Conservation (phyloP, 1,284 basidiomycete species). For the Pholiota adiposa region DNA sequence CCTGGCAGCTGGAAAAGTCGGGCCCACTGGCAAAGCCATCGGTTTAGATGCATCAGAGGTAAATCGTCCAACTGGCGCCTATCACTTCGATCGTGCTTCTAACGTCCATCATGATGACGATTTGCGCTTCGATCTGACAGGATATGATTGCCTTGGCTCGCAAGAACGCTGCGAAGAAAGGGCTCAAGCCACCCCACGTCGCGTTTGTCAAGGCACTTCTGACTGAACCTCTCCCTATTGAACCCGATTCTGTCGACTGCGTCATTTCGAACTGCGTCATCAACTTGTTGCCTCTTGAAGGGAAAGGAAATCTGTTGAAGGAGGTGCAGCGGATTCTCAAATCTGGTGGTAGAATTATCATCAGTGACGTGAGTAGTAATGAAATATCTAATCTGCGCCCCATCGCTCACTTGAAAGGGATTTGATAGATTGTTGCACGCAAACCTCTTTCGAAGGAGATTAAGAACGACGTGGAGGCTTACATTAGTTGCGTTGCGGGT, state of each 20-base stretch:
- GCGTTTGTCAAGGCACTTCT: conserved; percentile 48
- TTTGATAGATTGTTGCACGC: conserved; percentile 47
- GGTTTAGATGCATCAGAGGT: conserved; percentile 55
- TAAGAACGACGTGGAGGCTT: conserved; percentile 40
- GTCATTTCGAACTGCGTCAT: conserved; percentile 60
- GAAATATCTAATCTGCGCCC: neutral
- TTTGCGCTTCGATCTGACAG: conserved; percentile 28
- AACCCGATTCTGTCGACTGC: conserved; percentile 50
- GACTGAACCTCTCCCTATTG: conserved; percentile 49
- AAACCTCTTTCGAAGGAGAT: conserved; percentile 44
- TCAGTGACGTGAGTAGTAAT: conserved; percentile 40
- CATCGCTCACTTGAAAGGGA: neutral
- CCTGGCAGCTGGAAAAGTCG: conserved; percentile 51
- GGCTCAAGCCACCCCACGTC: conserved; percentile 46
- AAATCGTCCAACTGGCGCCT: conserved; percentile 2
- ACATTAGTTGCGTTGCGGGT: conserved; percentile 49
- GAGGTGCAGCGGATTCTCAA: conserved; percentile 52
- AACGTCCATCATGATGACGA: neutral
- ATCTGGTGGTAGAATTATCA: conserved; percentile 50
- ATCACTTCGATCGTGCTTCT: neutral
- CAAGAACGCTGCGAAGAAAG: conserved; percentile 43
- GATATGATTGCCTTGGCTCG: conserved; percentile 54
- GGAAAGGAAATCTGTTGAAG: conserved; percentile 45
- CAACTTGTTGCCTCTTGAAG: conserved; percentile 45
- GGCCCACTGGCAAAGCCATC: conserved; percentile 50